These are phyloP conservation scores for Coniella lustricola DNA, from an alignment of 2,329 filamentous ascomycete genomes.

Conservation along the genomic window DNA sequence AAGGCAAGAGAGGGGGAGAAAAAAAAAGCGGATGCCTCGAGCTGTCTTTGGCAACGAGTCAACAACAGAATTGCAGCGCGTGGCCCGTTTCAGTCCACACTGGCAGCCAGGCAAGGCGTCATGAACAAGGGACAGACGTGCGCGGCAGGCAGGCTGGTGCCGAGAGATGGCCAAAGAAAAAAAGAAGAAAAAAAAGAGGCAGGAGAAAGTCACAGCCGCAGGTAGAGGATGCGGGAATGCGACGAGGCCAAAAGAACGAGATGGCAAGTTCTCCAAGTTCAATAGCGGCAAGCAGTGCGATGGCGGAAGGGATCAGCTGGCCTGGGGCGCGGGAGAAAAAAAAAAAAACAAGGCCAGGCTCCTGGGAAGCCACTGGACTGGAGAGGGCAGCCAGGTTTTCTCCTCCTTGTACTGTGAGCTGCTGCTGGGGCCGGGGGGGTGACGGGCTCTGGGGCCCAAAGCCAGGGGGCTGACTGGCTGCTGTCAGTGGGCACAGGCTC, in stretches of 20 bases:
- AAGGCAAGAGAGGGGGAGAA: background rate
- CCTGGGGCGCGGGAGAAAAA: slow-evolving; percentile 9
- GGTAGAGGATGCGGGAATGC: background rate
- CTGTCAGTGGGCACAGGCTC: no score
- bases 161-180: background rate
- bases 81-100: slow-evolving; percentile 8
- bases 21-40: background rate
- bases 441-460: no score
- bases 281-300: slow-evolving; percentile 7
- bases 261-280: background rate
- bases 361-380: no score
- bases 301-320: slow-evolving; percentile 15
- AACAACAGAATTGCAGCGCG: slow-evolving; percentile 17
- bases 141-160: slow-evolving; percentile 4
- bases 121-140: slow-evolving; percentile 4
- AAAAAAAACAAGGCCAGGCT: slow-evolving; percentile 11
- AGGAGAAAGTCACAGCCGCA: background rate
- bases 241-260: background rate
- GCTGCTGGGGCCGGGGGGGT: background rate
- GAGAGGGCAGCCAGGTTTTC: no score
- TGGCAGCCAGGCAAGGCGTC: slow-evolving; percentile 12
- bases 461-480: no score
- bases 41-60: slow-evolving; percentile 1
- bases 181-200: background rate
- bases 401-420: no score